phyloP scores from a whole-genome alignment of 441 rosid species.

The Omphalea diandra region DNA sequence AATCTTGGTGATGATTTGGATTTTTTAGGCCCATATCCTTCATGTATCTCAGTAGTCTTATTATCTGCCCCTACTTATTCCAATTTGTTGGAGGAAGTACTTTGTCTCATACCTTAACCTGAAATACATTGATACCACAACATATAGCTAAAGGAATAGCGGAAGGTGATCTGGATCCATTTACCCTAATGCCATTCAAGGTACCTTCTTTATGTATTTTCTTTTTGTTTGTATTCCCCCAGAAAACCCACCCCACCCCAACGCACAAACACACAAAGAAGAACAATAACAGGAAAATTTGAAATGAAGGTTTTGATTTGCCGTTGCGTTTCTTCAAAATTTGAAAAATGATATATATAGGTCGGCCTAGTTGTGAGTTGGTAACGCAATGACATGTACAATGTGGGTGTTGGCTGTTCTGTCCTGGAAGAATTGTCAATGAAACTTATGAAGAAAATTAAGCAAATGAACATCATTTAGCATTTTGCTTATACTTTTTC shows the following conservation, averaged over 20 bases:
- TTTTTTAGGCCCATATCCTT: conserved; percentile 99
- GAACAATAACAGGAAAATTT: no score
- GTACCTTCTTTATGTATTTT: conserved; percentile 34
- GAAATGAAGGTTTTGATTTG: neutral
- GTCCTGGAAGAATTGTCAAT: neutral
- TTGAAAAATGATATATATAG: neutral
- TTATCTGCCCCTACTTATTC: neutral
- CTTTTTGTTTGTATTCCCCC: conserved; percentile 7
- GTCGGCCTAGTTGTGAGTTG: neutral
- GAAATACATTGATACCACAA: conserved; percentile 58
- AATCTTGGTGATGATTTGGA: conserved; percentile 53
- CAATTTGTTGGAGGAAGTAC: conserved; percentile 10
- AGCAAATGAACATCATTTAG: neutral
- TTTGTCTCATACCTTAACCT: conserved; percentile 44
- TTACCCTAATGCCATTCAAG: conserved; percentile 78
- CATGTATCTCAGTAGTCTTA: conserved; percentile 13
- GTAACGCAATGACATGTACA: neutral
- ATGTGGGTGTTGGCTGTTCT: neutral
- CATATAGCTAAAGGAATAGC: conserved; percentile 86
- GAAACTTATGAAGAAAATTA: neutral
- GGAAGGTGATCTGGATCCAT: conserved; percentile 87
- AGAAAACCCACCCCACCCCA: no score
- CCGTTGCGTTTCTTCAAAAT: neutral
- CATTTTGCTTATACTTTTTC: neutral
- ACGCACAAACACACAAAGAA: no score